These are phyloP conservation scores for Pezicula radicicola DNA, from an alignment of 2,329 filamentous ascomycete genomes.

Conservation along the genomic window DNA sequence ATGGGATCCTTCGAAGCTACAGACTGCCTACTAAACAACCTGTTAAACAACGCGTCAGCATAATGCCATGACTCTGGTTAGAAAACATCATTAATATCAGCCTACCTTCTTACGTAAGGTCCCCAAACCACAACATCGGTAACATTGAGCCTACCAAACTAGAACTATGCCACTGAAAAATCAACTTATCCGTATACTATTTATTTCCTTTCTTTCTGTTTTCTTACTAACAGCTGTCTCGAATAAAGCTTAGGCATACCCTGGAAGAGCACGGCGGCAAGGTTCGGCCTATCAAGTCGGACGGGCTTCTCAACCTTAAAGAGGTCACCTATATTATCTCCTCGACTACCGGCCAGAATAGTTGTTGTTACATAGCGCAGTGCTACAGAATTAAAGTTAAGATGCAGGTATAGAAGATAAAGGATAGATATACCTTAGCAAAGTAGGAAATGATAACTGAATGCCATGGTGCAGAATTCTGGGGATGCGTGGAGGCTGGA, in stretches of 20 bases:
- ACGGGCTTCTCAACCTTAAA: slow-evolving; percentile 34
- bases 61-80: slow-evolving; percentile 14
- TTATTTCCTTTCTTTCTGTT: background rate
- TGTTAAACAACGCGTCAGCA: slow-evolving; percentile 21
- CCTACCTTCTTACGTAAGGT: slow-evolving; percentile 90
- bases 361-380: too few species aligned
- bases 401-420: too few species aligned
- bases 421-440: too few species aligned
- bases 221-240: background rate
- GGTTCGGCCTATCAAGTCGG: slow-evolving; percentile 34
- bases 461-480: background rate
- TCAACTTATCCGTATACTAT: too few species aligned
- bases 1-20: too few species aligned
- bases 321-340: slow-evolving; percentile 65
- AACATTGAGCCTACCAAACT: too few species aligned
- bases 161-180: too few species aligned
- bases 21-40: slow-evolving; percentile 25
- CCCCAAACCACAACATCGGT: too few species aligned
- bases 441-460: background rate
- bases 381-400: too few species aligned
- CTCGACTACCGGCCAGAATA: too few species aligned
- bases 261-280: slow-evolving; percentile 30
- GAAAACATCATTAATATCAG: slow-evolving; percentile 12
- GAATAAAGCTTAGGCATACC: slow-evolving; percentile 17
- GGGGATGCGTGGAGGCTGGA: background rate